Evolutionary conservation across 805 yeast species (phyloP).

Genomic region (Torulaspora quercuum): DNA sequence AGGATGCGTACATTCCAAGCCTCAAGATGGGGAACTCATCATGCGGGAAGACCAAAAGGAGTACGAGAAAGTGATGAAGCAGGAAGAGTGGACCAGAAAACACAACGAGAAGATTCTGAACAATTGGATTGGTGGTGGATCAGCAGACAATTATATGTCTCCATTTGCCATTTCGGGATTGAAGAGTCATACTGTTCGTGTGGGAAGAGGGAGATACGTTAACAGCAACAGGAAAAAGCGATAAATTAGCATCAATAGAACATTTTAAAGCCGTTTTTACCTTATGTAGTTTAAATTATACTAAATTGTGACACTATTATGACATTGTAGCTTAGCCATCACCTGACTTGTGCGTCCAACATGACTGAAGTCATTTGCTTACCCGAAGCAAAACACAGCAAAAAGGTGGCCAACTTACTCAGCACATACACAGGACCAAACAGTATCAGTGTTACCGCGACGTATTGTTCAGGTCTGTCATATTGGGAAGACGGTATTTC

Average conservation of each 20-base stretch:
- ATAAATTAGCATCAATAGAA: constrained; percentile 17
- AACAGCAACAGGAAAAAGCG: constrained; percentile 53
- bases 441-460: too few species aligned
- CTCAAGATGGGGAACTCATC: constrained; percentile 49
- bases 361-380: too few species aligned
- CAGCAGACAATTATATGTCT: constrained; percentile 76
- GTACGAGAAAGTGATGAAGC: constrained; percentile 80
- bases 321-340: too few species aligned
- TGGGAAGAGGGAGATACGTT: constrained; percentile 82
- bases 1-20: constrained; percentile 70
- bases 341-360: too few species aligned
- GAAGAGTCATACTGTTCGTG: constrained; percentile 63
- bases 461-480: too few species aligned
- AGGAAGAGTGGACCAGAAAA: constrained; percentile 81
- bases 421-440: too few species aligned
- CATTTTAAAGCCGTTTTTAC: too few species aligned
- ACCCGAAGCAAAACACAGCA: too few species aligned
- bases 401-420: too few species aligned
- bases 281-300: too few species aligned
- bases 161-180: constrained; percentile 76
- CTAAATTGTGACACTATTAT: too few species aligned
- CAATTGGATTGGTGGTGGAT: constrained; percentile 86
- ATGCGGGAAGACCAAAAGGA: constrained; percentile 94
- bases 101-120: constrained; percentile 81
- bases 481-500: too few species aligned